Evolutionary conservation across 108 stramenopile genomes (phyloP), one percentile per base, ranked within the genome.

Genomic region (Asterionellopsis glacialis): DNA sequence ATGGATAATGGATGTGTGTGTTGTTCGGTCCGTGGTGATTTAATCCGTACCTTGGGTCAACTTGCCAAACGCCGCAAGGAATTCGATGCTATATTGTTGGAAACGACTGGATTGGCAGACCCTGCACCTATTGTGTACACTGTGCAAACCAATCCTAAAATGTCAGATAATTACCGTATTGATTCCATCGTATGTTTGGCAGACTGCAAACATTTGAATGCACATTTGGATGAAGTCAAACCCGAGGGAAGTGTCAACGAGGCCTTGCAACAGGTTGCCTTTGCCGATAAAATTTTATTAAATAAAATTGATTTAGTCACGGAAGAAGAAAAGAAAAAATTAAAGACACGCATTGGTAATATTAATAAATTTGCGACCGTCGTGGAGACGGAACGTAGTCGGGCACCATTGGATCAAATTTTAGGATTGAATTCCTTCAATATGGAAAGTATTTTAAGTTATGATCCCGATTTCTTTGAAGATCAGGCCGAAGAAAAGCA

Each of bases 1-100:
- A 97, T 99, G 97, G 96, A 97, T 76, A 99, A 99, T 74, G 98
- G 98, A 19, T 99, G 98, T 65, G 96, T 98, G 45, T 99, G 98
- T 80, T 99, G 98, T 77, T 95, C 96, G 21, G 93, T 98, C 14
- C 81, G 98, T 14, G 97, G 97, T 9, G 98, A 99, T 68, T 87
- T 99, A 42, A 94, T 99, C 27, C 85, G 95, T 48, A 96, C 97
- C 10, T 72, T 98, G 19, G 91, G 91, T 45, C 87, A 93, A 55
- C 70, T 98, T 15, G 66, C 87, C 67, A 79, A 79, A 21, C 90
- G 94, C 33, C 76, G 95, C 16, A 89, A 91, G 42, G 90, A 95
- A 9, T 96, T 98, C 71, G 85, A 98, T 65, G 91, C 91, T 69
- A 88, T 98, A 63, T 68, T 98, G 33, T 77, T 98, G 63, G 97